A percentile compares a stretch with the other conserved stretches of the same genome.
Conservation (phyloP, 2,329 filamentous ascomycete genomes). For the Clonostachys rhizophaga region DNA sequence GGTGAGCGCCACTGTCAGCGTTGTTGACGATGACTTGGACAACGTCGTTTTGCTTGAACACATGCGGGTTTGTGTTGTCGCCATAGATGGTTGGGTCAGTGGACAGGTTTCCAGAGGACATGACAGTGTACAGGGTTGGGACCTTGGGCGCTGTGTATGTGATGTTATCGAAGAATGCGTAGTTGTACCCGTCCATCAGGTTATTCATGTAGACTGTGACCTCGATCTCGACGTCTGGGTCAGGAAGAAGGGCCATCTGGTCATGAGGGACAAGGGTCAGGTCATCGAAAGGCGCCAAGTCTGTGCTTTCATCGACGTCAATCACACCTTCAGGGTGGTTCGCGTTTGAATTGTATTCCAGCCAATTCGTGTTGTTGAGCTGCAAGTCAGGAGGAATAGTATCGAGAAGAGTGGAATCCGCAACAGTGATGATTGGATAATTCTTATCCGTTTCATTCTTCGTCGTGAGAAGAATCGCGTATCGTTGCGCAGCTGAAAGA, state of each 20-base stretch:
- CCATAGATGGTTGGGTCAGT: conserved; percentile 46
- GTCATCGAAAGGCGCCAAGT: conserved; percentile 69
- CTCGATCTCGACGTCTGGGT: conserved; percentile 59
- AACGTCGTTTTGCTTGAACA: conserved; percentile 48
- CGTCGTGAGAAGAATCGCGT: conserved; percentile 57
- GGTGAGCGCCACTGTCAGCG: conserved; percentile 50
- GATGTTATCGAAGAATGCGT: conserved; percentile 56
- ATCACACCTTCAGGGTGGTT: conserved; percentile 42
- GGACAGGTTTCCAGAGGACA: conserved; percentile 43
- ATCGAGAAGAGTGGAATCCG: conserved; percentile 70
- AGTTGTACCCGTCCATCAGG: conserved; percentile 54
- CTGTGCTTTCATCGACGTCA: conserved; percentile 69
- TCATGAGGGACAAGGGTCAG: conserved; percentile 67
- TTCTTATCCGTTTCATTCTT: conserved; percentile 58
- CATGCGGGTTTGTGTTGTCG: conserved; percentile 39
- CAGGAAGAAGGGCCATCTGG: conserved; percentile 50
- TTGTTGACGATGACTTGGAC: conserved; percentile 58
- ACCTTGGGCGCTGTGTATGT: conserved; percentile 62
- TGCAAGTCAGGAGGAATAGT: conserved; percentile 61
- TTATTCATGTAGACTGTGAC: conserved; percentile 61
- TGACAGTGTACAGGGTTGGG: conserved; percentile 62
- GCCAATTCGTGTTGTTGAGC: conserved; percentile 61
- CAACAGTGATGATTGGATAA: conserved; percentile 63
- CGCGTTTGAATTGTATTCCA: conserved; percentile 48
- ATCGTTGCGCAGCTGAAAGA: conserved; percentile 63